Percentiles rank a stretch among this genome's conserved stretches.
Evolutionary conservation across 495 filamentous ascomycete genomes (phyloP).

Genomic region (Aspergillus hancockii): DNA sequence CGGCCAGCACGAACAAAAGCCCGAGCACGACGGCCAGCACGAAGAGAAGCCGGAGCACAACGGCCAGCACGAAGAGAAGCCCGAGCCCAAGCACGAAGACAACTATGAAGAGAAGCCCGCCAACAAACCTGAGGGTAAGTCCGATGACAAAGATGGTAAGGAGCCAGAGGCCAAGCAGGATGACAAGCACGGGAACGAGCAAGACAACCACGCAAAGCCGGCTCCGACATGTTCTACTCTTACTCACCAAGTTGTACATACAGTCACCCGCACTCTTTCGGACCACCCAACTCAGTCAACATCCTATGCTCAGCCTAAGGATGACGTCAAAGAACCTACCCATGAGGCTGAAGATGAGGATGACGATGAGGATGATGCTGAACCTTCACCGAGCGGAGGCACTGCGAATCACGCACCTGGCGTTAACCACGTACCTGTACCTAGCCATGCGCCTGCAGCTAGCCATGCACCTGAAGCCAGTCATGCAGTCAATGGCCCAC

Average conservation of each 20-base stretch:
- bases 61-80: background rate
- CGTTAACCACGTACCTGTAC: no score
- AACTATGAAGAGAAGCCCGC: background rate
- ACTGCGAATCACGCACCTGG: no score
- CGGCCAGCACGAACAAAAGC: no score
- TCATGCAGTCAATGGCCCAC: no score
- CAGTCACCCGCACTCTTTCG: conserved; percentile 3
- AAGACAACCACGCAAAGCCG: background rate
- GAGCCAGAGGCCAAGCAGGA: no score
- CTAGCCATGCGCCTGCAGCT: no score
- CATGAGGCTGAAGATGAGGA: background rate
- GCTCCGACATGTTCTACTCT: conserved; percentile 1
- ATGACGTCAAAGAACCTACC: background rate
- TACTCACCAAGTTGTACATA: conserved; percentile 14
- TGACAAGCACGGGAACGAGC: background rate
- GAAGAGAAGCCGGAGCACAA: background rate
- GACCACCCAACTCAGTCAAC: background rate
- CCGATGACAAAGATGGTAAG: background rate
- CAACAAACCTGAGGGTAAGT: no score
- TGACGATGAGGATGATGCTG: background rate
- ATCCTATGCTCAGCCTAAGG: background rate
- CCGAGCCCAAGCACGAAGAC: background rate
- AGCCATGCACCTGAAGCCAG: no score
- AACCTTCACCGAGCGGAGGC: background rate
- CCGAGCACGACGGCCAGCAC: background rate